Evolutionary conservation across 768 basidiomycete species (phyloP), one percentile per base, ranked within the genome.

Genomic region (Calocybe gangraenosa): DNA sequence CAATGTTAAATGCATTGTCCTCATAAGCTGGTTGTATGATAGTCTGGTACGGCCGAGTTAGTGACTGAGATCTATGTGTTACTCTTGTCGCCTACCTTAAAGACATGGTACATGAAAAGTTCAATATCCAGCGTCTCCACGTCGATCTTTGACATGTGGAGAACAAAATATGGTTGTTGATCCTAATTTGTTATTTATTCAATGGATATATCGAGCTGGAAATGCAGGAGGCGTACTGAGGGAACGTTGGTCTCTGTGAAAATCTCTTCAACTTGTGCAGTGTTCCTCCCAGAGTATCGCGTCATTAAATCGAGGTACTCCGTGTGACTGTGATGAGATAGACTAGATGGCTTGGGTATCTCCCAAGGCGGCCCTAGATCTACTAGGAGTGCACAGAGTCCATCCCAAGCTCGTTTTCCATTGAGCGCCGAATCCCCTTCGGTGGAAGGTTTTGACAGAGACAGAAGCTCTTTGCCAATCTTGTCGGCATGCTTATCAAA

Each of bases 381-480:
- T 11, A 92, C 87, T 2, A 92, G 73, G 13, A 87, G 70, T 22
- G 80, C 79, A 55, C 90, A 92, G 21, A 92, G 70, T 13, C 74
- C 75, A 54, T 91, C 86, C 91, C 91, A 92, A 1, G 87, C 81
- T n/a, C 78, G 78, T 62, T 88, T 92, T 3, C 87, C 87, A 17
- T 71, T 78, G 46, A 78, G 57, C 6, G 75, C 77, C 2, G 71
- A 60, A 45, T 79, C 81, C 17, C 73, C 80, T 34, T 85, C 82
- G 3, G 66, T 56, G 7, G 78, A 68, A 1, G 79, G 73, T 50
- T 79, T 82, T 13, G 81, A 75, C 9, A 82, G 71, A 56, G 87
- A 88, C 11, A 92, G 75, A 3, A 92, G 69, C 53, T 92, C 89
- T 59, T 90, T 89, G 22, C 91, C 90, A 42, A 92, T 84, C 58